Percentiles rank a stretch among this genome's conserved stretches.
Conservation (phyloP, 2,329 filamentous ascomycete genomes). For the Fusarium sambucinum region DNA sequence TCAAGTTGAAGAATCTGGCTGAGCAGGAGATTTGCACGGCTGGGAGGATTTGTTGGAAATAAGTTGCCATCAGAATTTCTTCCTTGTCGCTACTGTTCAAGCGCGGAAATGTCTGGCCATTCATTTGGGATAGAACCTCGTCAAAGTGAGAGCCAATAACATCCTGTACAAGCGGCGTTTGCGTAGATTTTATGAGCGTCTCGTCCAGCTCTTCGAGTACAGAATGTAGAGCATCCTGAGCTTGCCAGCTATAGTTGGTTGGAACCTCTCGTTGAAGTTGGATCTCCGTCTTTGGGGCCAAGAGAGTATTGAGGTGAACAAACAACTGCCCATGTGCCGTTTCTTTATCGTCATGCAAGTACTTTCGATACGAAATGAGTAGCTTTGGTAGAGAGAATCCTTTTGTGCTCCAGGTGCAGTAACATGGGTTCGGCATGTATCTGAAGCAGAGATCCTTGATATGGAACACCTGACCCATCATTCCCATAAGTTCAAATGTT, state of each 20-base stretch:
- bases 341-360: background rate
- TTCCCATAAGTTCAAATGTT: constrained; percentile 19
- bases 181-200: background rate
- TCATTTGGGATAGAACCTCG: constrained; percentile 21
- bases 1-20: constrained; percentile 2
- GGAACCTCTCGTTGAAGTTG: background rate
- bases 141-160: constrained; percentile 10
- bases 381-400: background rate
- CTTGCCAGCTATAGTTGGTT: constrained; percentile 1
- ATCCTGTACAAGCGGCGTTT: background rate
- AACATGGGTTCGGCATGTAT: constrained; percentile 28
- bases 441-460: constrained; percentile 28
- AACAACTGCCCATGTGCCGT: background rate
- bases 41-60: constrained; percentile 11
- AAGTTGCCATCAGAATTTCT: background rate
- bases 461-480: constrained; percentile 22
- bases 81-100: constrained; percentile 7
- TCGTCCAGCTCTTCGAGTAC: constrained; percentile 4
- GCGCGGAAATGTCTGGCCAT: background rate
- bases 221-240: constrained; percentile 12
- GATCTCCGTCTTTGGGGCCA: background rate
- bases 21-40: background rate
- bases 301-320: background rate
- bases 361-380: constrained; percentile 1
- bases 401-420: constrained; percentile 8